These are phyloP conservation scores for Aspergillus sp. DNA, from an alignment of 2,329 filamentous ascomycete genomes.

Conservation along the genomic window DNA sequence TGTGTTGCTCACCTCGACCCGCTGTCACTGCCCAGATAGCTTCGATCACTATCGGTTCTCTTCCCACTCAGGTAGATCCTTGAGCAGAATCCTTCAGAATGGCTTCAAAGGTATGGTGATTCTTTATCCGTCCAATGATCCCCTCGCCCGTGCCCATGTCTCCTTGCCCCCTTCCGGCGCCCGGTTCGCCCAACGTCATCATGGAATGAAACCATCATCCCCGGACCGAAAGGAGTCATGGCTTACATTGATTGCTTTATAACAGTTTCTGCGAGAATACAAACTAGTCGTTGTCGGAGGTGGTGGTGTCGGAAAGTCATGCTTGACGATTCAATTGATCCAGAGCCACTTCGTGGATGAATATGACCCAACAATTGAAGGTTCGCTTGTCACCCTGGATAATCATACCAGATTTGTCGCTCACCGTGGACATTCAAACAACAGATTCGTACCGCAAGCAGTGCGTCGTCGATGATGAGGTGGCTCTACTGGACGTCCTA, in stretches of 20 bases:
- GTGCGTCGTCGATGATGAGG: conserved; percentile 97
- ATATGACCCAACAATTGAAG: conserved; percentile 99
- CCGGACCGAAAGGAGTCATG: conserved; percentile 13
- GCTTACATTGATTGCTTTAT: conserved; percentile 18
- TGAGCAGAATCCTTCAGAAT: conserved; percentile 21
- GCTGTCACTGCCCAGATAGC: conserved; percentile 25
- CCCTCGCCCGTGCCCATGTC: neutral
- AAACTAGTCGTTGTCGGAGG: conserved; percentile 97
- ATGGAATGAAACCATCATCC: neutral
- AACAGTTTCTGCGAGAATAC: conserved; percentile 82
- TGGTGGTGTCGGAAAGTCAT: conserved; percentile 98
- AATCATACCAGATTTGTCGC: conserved; percentile 16
- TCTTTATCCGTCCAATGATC: neutral
- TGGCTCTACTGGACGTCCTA: conserved; percentile 94
- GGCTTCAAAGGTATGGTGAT: conserved; percentile 30
- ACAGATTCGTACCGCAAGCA: conserved; percentile 99
- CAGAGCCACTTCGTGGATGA: conserved; percentile 98
- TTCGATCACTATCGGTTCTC: conserved; percentile 20
- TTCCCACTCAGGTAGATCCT: conserved; percentile 11
- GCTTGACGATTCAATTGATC: conserved; percentile 94
- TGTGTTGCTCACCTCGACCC: conserved; percentile 25
- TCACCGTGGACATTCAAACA: conserved; percentile 14
- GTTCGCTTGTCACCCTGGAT: conserved; percentile 44
- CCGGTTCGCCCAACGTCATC: conserved; percentile 5
- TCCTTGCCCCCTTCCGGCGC: conserved; percentile 11